Base-by-base conservation (phyloP, 306 rosid genomes). In the Dalbergia cultrata region DNA sequence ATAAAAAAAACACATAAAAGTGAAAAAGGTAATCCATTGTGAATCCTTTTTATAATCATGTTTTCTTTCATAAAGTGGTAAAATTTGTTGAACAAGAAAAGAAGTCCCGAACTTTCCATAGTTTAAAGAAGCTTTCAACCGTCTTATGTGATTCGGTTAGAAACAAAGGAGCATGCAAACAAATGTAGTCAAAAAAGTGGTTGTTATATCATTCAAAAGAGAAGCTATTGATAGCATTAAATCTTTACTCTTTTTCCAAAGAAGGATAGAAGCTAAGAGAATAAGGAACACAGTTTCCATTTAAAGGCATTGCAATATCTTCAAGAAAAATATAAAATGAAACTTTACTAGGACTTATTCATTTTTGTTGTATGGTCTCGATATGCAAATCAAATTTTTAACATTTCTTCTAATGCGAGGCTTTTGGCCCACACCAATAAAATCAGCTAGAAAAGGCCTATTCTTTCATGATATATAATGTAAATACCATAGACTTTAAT, bases 321-420 rank as follows among this genome's bases (percentile, higher is more conserved):
- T 64, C 13, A 41, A 43, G 34, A 75, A 73, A 37, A 13, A 1
- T 13, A 47, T 10, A 43, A 52, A 83, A 58, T 66, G 43, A 41
- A 54, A 56, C 74, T 56, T 70, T 56, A 37, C 0, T 4, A 17
- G 50, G 49, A 81, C 26, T 14, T 74, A 64, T 76, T 67, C 52
- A 70, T 75, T 34, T 17, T 19, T 75, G 82, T 75, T 8, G 68
- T 50, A 50, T 50, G 14, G 64, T 69, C 77, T 44, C 31, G 37
- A 16, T 67, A 4, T 35, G 33, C 26, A 64, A 76, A 72, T 80
- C 85, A 44, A 58, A 39, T 67, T 76, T 85, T 41, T 71, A 76
- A 81, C n/a, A 31, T 84, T 52, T 73, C 67, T 66, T 83, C 76
- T 58, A 81, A 66, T 26, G 73, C 19, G 77, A 81, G 60, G 75